These are phyloP conservation scores for Cokeromyces recurvatus DNA, from an alignment of 371 early-diverging fungal species.

Conservation along the genomic window DNA sequence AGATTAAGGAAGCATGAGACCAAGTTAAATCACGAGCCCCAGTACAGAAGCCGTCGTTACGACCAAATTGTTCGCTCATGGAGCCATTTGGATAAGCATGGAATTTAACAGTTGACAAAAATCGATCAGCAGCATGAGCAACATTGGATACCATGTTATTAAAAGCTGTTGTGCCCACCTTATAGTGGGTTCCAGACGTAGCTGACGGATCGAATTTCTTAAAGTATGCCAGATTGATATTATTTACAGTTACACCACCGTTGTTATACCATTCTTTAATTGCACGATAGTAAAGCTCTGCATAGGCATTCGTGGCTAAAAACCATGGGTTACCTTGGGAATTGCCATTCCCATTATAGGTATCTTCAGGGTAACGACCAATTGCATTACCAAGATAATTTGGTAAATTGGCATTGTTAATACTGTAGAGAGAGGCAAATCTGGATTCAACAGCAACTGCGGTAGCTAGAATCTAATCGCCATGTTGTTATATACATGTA, in stretches of 20 bases:
- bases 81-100: conserved; percentile 45
- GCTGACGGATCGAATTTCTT: conserved; percentile 25
- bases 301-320: conserved; percentile 50
- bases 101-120: conserved; percentile 37
- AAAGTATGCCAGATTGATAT: conserved; percentile 27
- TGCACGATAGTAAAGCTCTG: conserved; percentile 60
- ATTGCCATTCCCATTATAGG: conserved; percentile 52
- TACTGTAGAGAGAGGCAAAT: conserved; percentile 37
- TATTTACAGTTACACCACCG: conserved; percentile 28
- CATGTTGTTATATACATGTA: neutral
- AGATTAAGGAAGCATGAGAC: conserved; percentile 57
- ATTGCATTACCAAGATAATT: conserved; percentile 32
- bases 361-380: conserved; percentile 67
- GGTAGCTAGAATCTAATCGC: conserved; percentile 35
- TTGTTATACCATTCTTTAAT: conserved; percentile 18
- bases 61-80: conserved; percentile 56
- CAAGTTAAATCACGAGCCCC: conserved; percentile 71
- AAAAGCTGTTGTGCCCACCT: conserved; percentile 16
- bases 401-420: conserved; percentile 40
- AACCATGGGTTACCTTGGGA: conserved; percentile 66
- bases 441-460: conserved; percentile 25
- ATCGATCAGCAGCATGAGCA: conserved; percentile 44
- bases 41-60: conserved; percentile 36
- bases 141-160: conserved; percentile 24
- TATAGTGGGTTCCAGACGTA: conserved; percentile 18